Evolutionary conservation across 768 basidiomycete species (phyloP), one percentile per base, ranked within the genome.

Genomic region (Serpula lacrymans): DNA sequence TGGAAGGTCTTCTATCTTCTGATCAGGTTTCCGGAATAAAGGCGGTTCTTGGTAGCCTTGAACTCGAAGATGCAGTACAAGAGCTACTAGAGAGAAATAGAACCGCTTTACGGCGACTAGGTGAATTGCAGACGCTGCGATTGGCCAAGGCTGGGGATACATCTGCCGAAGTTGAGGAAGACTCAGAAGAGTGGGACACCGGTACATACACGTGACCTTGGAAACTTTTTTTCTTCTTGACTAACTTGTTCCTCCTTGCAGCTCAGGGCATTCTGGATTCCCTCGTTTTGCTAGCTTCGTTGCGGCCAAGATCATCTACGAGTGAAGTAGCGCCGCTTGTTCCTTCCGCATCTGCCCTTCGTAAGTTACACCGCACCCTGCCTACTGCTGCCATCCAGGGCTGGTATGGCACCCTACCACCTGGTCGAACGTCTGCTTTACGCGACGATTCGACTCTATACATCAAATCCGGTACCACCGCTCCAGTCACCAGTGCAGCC

Each of bases 161-260:
- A 7, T 57, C 58, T 24, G 68, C 67, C 39, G 43, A 45, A 9
- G 78, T 79, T 3, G 73, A 80, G 54, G 75, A 80, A 54, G 83
- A 72, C 24, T 84, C 84, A 9, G 88, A 89, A 59, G 88, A 92
- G 58, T 88, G 84, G 84, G 81, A 87, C 49, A 77, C 76, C 45
- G 89, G 88, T 89, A 54, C 49, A 82, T 60, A 38, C 25, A 29
- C 10, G 14, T 33, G 41, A 38, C 35, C 26, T 22, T 21, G 32
- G 26, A 48, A 43, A 25, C 38, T 46, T 26, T 41, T 39, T 44
- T 3, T 6, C 20, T 29, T 53, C 51, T 43, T 46, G 37, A 23
- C 32, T 51, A 39, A 43, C n/a, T 24, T 46, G n/a, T n/a, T n/a
- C 4, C 39, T 39, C 21, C 24, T 26, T 42, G 27, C 55, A 90